These are phyloP conservation scores for Triglochin maritima DNA, from an alignment of 106 monocot genomes.

Conservation along the genomic window DNA sequence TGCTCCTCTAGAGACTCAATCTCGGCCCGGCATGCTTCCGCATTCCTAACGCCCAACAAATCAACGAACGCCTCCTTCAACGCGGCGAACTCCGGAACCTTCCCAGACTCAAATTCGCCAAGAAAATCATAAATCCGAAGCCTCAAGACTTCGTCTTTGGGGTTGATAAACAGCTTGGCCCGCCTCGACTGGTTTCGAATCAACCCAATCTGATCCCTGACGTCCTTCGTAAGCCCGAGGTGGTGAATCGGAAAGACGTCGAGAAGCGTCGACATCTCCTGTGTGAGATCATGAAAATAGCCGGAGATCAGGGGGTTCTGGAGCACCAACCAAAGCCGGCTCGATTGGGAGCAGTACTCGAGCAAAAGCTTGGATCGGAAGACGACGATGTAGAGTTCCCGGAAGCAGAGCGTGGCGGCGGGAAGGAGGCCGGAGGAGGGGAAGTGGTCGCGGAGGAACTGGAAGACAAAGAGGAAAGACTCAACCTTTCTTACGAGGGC, in stretches of 20 bases:
- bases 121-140: conserved; percentile 41
- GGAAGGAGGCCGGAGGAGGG: not conserved
- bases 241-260: conserved; percentile 58
- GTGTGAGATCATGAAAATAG: conserved; percentile 59
- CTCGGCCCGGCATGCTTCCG: conserved; percentile 33
- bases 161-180: conserved; percentile 31
- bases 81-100: conserved; percentile 21
- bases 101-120: conserved; percentile 32
- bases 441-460: conserved; percentile 17
- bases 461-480: conserved; percentile 38
- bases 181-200: conserved; percentile 27
- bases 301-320: conserved; percentile 44
- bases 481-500: conserved; percentile 35
- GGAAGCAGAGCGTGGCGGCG: conserved; percentile 44
- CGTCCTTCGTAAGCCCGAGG: conserved; percentile 32
- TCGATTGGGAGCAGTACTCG: conserved; percentile 57
- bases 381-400: conserved; percentile 76
- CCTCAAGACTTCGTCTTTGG: conserved; percentile 38
- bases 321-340: conserved; percentile 55
- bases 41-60: conserved; percentile 30
- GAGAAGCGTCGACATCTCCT: conserved; percentile 63
- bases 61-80: conserved; percentile 37
- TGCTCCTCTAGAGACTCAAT: conserved; percentile 80
- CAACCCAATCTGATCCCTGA: conserved; percentile 40
- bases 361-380: conserved; percentile 45